These are phyloP conservation scores for Dianthus caryophyllus DNA, from an alignment of 148 eudicot species.

Conservation along the genomic window DNA sequence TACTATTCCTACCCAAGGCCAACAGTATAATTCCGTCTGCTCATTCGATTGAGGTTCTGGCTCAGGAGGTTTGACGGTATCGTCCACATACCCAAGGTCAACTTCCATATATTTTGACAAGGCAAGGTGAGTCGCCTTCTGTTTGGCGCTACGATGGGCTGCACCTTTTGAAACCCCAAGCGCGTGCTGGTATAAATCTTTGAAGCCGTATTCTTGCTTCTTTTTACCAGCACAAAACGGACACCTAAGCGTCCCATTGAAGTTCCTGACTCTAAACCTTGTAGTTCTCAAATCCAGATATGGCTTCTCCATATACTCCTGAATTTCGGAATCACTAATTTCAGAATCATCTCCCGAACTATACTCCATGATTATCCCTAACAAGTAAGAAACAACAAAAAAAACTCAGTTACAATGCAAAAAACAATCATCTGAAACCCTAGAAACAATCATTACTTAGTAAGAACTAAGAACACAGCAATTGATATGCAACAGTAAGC, in stretches of 20 bases:
- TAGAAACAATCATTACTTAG: no score
- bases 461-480: no score
- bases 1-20: conserved; percentile 76
- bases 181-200: conserved; percentile 76
- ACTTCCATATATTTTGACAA: conserved; percentile 49
- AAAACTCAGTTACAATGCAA: background rate
- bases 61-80: conserved; percentile 21
- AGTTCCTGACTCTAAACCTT: conserved; percentile 48
- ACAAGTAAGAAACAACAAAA: background rate
- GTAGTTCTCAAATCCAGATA: conserved; percentile 48
- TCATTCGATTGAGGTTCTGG: conserved; percentile 28
- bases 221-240: conserved; percentile 91
- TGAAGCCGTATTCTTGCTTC: conserved; percentile 77
- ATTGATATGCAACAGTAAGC: background rate
- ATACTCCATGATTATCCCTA: conserved; percentile 34
- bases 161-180: conserved; percentile 71
- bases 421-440: background rate
- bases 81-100: conserved; percentile 37
- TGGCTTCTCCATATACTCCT: conserved; percentile 69
- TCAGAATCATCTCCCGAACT: conserved; percentile 76
- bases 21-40: conserved; percentile 37
- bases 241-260: conserved; percentile 65
- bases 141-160: conserved; percentile 53
- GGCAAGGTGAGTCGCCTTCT: conserved; percentile 70
- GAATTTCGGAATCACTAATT: conserved; percentile 87